Percentiles rank a stretch among this genome's conserved stretches.
phyloP scores from a whole-genome alignment of 805 yeast genomes.

The Ogataea naganishii region DNA sequence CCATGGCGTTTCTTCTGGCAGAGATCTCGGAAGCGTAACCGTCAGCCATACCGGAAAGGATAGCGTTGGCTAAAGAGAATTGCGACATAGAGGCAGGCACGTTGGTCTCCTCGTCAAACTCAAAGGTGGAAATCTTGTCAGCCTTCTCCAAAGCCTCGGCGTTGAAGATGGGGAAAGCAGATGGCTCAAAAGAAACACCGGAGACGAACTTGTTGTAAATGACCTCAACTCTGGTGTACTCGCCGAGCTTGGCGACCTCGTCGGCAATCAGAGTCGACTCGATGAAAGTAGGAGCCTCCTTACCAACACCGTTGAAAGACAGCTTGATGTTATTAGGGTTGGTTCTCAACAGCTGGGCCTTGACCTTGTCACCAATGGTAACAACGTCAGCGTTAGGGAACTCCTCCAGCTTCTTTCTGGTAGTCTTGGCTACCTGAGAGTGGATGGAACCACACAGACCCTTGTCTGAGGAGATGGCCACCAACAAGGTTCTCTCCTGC shows the following conservation, averaged over 20 bases:
- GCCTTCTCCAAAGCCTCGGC: slow-evolving; percentile 70
- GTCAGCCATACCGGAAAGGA: slow-evolving; percentile 88
- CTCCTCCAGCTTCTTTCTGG: slow-evolving; percentile 59
- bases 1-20: slow-evolving; percentile 99
- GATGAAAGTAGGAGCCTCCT: slow-evolving; percentile 88
- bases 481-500: slow-evolving; percentile 61
- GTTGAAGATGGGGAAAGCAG: slow-evolving; percentile 55
- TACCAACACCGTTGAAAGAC: slow-evolving; percentile 87
- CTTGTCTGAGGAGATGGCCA: slow-evolving; percentile 93
- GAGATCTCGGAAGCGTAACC: slow-evolving; percentile 97
- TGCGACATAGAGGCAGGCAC: slow-evolving; percentile 68
- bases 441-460: slow-evolving; percentile 99
- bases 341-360: slow-evolving; percentile 81
- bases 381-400: slow-evolving; percentile 69
- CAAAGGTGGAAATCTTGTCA: slow-evolving; percentile 78
- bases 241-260: slow-evolving; percentile 61
- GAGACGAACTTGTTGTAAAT: slow-evolving; percentile 82
- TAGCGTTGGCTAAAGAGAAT: slow-evolving; percentile 83
- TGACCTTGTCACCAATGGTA: slow-evolving; percentile 90
- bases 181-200: slow-evolving; percentile 87
- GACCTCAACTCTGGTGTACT: slow-evolving; percentile 72
- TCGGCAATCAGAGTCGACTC: slow-evolving; percentile 88
- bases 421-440: slow-evolving; percentile 85
- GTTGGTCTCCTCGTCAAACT: slow-evolving; percentile 60
- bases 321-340: slow-evolving; percentile 59